phyloP scores from a whole-genome alignment of 1,284 basidiomycete species.

The Tilletia setariae region DNA sequence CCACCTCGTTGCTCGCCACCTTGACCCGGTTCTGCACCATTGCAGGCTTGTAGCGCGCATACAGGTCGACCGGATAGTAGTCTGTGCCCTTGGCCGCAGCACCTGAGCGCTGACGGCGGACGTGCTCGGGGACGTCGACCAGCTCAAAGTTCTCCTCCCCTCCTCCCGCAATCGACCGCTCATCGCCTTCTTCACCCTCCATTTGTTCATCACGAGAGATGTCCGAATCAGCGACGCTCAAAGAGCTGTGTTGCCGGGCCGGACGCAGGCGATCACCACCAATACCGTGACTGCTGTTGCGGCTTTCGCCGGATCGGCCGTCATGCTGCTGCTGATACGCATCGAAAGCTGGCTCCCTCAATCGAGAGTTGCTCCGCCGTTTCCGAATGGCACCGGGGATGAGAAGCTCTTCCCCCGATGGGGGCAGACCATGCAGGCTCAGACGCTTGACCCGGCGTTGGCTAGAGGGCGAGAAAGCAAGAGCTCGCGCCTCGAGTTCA shows the following conservation, averaged over 20 bases:
- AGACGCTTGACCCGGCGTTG: conserved; percentile 4
- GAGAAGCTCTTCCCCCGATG: conserved; percentile 24
- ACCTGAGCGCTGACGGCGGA: neutral
- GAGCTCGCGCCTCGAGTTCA: conserved; percentile 24
- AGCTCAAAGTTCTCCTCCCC: conserved; percentile 38
- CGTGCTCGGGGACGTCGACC: conserved; percentile 23
- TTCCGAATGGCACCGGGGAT: conserved; percentile 18
- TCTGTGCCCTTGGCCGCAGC: conserved; percentile 25
- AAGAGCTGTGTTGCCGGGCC: neutral
- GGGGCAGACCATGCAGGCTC: neutral
- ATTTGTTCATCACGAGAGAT: neutral
- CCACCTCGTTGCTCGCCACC: conserved; percentile 32
- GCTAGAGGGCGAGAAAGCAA: conserved; percentile 20
- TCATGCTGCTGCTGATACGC: neutral
- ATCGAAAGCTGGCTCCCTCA: neutral
- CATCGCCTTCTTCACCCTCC: conserved; percentile 14
- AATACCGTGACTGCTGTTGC: neutral
- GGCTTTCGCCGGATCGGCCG: conserved; percentile 21
- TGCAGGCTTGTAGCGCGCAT: conserved; percentile 35
- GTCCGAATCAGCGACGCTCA: neutral
- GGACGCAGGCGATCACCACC: neutral
- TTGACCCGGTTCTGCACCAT: conserved; percentile 40
- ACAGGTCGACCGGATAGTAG: conserved; percentile 37
- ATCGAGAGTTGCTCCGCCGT: neutral
- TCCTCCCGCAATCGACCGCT: neutral